A percentile compares a stretch with the other conserved stretches of the same genome.
phyloP scores from a whole-genome alignment of 352 stramenopile species.

The Phytophthora boehmeriae region DNA sequence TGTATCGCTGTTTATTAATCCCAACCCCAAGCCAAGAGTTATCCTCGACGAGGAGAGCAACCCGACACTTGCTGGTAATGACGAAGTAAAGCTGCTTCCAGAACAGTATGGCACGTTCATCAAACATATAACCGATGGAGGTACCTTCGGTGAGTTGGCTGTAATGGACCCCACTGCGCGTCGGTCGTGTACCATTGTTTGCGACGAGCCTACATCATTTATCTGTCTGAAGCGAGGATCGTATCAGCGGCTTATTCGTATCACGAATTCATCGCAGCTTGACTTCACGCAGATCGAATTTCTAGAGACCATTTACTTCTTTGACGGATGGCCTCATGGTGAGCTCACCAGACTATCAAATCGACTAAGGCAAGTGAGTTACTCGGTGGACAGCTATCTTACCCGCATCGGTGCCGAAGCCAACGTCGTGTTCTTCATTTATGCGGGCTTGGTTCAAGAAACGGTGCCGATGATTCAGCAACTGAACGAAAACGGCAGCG shows the following conservation, averaged over 20 bases:
- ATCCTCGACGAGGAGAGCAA: constrained; percentile 28
- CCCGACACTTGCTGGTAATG: constrained; percentile 19
- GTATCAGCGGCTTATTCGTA: constrained; percentile 85
- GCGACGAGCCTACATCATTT: constrained; percentile 75
- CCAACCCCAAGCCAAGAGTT: constrained; percentile 48
- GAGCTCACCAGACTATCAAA: constrained; percentile 78
- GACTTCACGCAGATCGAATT: constrained; percentile 87
- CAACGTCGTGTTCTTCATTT: constrained; percentile 83
- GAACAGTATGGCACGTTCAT: constrained; percentile 74
- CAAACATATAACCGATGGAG: constrained; percentile 74
- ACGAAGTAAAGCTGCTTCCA: constrained; percentile 31
- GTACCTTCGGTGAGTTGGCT: constrained; percentile 81
- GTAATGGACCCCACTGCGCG: constrained; percentile 81
- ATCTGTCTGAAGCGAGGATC: constrained; percentile 83
- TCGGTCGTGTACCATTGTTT: constrained; percentile 78
- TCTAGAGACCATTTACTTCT: constrained; percentile 82
- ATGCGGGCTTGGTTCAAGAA: constrained; percentile 78
- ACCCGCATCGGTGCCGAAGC: constrained; percentile 72
- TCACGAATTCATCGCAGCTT: constrained; percentile 80
- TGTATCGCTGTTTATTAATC: constrained; percentile 79
- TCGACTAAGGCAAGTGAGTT: constrained; percentile 64
- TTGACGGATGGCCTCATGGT: constrained; percentile 74
- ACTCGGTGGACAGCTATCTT: constrained; percentile 68
- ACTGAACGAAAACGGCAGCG: constrained; percentile 66
- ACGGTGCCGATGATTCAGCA: constrained; percentile 71